phyloP scores from a whole-genome alignment of 164 flowering plant species.

The Nymphaea colorata region DNA sequence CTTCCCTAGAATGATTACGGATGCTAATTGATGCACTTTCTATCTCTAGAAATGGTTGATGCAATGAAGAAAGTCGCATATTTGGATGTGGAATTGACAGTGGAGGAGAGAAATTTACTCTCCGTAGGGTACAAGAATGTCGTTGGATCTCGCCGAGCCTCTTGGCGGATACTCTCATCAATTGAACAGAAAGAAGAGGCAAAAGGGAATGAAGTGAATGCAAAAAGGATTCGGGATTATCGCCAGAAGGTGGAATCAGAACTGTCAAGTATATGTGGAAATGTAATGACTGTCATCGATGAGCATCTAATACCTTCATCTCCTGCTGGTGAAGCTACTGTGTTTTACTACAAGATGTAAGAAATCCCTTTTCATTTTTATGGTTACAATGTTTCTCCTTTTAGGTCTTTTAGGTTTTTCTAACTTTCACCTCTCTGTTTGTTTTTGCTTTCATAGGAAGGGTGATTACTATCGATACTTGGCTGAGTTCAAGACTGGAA shows the following conservation, averaged over 20 bases:
- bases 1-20: background rate
- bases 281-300: constrained; percentile 46
- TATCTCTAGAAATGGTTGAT: constrained; percentile 24
- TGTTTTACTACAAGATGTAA: constrained; percentile 56
- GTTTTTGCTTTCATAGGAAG: constrained; percentile 18
- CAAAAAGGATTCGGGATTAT: constrained; percentile 41
- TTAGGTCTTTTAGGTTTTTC: background rate
- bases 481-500: no score
- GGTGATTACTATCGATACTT: constrained; percentile 25
- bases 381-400: background rate
- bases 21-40: background rate
- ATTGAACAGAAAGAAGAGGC: constrained; percentile 60
- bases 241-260: constrained; percentile 44
- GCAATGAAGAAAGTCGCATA: constrained; percentile 48
- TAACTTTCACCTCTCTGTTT: background rate
- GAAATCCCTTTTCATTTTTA: constrained; percentile 3
- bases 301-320: constrained; percentile 54
- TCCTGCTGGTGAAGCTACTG: constrained; percentile 48
- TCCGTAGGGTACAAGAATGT: constrained; percentile 63
- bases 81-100: constrained; percentile 41
- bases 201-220: constrained; percentile 45
- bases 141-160: constrained; percentile 47
- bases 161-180: constrained; percentile 55
- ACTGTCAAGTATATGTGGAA: constrained; percentile 33
- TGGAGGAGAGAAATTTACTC: constrained; percentile 51